These are phyloP conservation scores for Brettanomyces custersianus DNA, from an alignment of 805 yeast genomes.

Conservation along the genomic window DNA sequence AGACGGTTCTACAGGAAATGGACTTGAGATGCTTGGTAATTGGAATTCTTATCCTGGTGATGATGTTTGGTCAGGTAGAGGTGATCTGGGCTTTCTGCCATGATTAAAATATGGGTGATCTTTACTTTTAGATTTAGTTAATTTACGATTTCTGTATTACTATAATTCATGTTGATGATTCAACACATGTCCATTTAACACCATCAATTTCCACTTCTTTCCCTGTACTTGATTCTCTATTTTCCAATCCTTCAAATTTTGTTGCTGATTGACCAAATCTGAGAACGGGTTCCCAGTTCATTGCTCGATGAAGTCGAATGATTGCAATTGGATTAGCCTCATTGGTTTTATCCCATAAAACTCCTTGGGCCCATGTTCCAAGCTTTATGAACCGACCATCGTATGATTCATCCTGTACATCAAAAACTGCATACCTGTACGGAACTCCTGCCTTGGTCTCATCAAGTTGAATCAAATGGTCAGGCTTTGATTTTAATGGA, in stretches of 20 bases:
- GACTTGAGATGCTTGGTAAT: slow-evolving; percentile 11
- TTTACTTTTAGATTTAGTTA: background rate
- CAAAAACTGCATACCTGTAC: slow-evolving; percentile 15
- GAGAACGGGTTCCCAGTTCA: slow-evolving; percentile 8
- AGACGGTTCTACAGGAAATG: background rate
- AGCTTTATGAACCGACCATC: slow-evolving; percentile 38
- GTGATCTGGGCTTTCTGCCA: slow-evolving; percentile 39
- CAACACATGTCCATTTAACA: slow-evolving; percentile 12
- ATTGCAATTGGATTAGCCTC: slow-evolving; percentile 15
- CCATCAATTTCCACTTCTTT: slow-evolving; percentile 6
- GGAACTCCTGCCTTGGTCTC: background rate
- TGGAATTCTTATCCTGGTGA: slow-evolving; percentile 21
- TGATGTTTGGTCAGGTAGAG: slow-evolving; percentile 40
- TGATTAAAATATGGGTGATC: slow-evolving; percentile 6
- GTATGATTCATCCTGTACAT: slow-evolving; percentile 10
- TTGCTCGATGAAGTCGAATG: slow-evolving; percentile 11
- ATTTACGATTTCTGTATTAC: background rate
- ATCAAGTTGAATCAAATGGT: background rate
- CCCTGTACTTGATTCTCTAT: background rate
- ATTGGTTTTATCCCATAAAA: slow-evolving; percentile 27
- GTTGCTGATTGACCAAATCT: slow-evolving; percentile 12
- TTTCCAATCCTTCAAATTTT: slow-evolving; percentile 2
- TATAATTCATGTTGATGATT: background rate
- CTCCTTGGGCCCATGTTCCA: slow-evolving; percentile 47
- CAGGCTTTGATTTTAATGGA: slow-evolving; percentile 15